A percentile compares a stretch with the other conserved stretches of the same genome.
Evolutionary conservation across 1,139 yeast species (phyloP).

Genomic region (Geotrichum bryndzae): DNA sequence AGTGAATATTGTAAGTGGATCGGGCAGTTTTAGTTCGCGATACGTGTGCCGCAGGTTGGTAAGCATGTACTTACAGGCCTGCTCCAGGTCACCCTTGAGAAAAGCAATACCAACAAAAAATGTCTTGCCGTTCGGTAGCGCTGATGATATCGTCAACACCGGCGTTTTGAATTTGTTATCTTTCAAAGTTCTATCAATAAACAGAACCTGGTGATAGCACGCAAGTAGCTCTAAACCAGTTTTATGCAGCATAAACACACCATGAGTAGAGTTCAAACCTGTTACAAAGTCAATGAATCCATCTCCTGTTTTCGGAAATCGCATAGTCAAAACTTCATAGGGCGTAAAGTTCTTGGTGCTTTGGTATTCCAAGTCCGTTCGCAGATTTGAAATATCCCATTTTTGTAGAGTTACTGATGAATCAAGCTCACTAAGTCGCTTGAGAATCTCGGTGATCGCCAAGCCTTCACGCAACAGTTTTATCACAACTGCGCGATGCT

Average conservation of each 20-base stretch:
- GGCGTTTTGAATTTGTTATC: not conserved
- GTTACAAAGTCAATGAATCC: constrained; percentile 1
- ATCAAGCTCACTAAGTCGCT: not conserved
- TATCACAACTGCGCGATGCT: not conserved
- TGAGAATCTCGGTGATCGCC: not conserved
- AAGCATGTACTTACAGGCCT: not conserved
- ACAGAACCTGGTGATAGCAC: not conserved
- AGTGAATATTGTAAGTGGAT: not conserved
- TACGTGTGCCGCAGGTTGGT: not conserved
- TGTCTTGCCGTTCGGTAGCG: not conserved
- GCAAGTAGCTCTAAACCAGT: not conserved
- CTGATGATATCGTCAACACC: not conserved
- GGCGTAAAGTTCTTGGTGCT: not conserved
- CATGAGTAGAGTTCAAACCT: not conserved
- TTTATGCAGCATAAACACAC: constrained; percentile 1
- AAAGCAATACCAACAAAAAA: not conserved
- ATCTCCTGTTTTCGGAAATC: constrained; percentile 4
- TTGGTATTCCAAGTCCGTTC: not conserved
- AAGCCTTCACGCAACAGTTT: not conserved
- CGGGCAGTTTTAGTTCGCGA: not conserved
- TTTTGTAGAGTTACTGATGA: not conserved
- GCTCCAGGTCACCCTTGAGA: not conserved
- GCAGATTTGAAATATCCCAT: not conserved
- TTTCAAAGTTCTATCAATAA: not conserved
- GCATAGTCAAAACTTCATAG: not conserved